phyloP scores from a whole-genome alignment of 768 basidiomycete genomes.

The Pseudohyphozyma bogoriensis region DNA sequence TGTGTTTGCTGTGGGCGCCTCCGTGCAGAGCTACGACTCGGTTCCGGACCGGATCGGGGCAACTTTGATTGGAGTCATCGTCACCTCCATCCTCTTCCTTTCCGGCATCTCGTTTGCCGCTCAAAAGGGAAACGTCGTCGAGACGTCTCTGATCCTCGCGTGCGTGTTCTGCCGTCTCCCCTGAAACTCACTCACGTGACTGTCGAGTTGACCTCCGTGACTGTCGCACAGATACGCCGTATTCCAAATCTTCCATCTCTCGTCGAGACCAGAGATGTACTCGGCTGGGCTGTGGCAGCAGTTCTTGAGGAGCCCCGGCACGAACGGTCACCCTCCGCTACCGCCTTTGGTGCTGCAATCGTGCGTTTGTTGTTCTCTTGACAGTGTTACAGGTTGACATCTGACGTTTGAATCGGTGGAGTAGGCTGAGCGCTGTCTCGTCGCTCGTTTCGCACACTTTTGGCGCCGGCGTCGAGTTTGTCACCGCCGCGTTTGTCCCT shows the following conservation, averaged over 20 bases:
- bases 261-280: conserved; percentile 27
- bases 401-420: not conserved
- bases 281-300: conserved; percentile 25
- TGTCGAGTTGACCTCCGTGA: not conserved
- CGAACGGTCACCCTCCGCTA: conserved; percentile 25
- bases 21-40: conserved; percentile 26
- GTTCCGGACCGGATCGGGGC: conserved; percentile 28
- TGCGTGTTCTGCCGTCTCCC: not conserved
- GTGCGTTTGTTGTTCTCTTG: not conserved
- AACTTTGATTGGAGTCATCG: conserved; percentile 32
- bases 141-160: conserved; percentile 32
- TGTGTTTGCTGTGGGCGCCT: too few relatives aligned
- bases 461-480: conserved; percentile 33
- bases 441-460: conserved; percentile 30
- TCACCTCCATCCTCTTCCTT: conserved; percentile 32
- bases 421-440: conserved; percentile 22
- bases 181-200: not conserved
- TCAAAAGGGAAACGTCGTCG: conserved; percentile 32
- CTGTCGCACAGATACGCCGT: conserved; percentile 27
- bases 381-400: not conserved
- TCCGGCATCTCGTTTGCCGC: conserved; percentile 31
- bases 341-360: conserved; percentile 28
- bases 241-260: conserved; percentile 33
- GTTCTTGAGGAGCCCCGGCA: conserved; percentile 17
- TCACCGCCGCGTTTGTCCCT: conserved; percentile 25